Evolutionary conservation across 495 filamentous ascomycete species (phyloP).

Genomic region (Podospora sp.): DNA sequence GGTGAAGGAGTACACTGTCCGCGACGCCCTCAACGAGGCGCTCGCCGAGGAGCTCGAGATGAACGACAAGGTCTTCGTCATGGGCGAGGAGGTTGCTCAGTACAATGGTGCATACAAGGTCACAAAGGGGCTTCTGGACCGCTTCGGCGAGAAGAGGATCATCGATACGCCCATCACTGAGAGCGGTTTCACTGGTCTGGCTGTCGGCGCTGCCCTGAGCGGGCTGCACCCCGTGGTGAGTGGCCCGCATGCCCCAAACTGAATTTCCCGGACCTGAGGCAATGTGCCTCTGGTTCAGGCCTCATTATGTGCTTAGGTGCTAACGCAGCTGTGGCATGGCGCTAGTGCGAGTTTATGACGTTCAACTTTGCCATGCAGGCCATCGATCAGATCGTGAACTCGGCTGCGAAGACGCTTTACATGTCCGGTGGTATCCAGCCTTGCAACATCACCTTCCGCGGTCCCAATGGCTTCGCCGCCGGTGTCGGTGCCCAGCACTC

Average conservation of each 20-base stretch:
- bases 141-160: slow-evolving; percentile 95
- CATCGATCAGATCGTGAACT: slow-evolving; percentile 99
- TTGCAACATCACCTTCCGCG: slow-evolving; percentile 99
- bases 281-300: not conserved
- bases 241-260: slow-evolving; percentile 23
- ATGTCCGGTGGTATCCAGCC: slow-evolving; percentile 99
- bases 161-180: slow-evolving; percentile 99
- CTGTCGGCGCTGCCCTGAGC: slow-evolving; percentile 90
- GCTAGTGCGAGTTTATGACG: slow-evolving; percentile 98
- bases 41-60: slow-evolving; percentile 94
- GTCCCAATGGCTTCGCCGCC: slow-evolving; percentile 94
- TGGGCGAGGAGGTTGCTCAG: slow-evolving; percentile 98
- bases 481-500: slow-evolving; percentile 98
- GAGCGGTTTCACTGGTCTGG: slow-evolving; percentile 89
- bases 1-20: slow-evolving; percentile 89
- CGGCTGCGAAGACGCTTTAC: slow-evolving; percentile 97
- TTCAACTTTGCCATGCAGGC: slow-evolving; percentile 99
- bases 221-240: slow-evolving; percentile 91
- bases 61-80: slow-evolving; percentile 90
- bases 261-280: not conserved
- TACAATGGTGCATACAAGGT: slow-evolving; percentile 99
- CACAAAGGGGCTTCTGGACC: slow-evolving; percentile 93
- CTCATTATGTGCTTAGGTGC: not conserved
- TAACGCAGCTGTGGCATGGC: slow-evolving; percentile 20
- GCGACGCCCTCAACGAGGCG: slow-evolving; percentile 96